Conservation (phyloP, 805 yeast genomes). For the Maudiozyma pseudohumilis region DNA sequence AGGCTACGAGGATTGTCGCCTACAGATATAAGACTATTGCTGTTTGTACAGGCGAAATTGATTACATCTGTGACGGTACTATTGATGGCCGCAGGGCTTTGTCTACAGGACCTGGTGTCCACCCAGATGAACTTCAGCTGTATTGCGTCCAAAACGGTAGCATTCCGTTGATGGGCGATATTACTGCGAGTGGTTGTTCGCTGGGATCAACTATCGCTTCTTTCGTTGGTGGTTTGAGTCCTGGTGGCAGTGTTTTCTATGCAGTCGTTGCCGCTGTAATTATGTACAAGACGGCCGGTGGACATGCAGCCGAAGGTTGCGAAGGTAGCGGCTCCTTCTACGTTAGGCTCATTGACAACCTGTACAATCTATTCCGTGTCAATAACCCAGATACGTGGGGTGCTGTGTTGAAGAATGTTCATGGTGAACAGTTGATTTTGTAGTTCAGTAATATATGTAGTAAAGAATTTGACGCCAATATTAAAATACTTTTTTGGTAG, state of each 20-base stretch:
- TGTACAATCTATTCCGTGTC: slow-evolving; percentile 18
- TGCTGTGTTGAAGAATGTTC: slow-evolving; percentile 10
- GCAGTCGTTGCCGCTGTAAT: slow-evolving; percentile 48
- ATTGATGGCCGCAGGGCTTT: no score
- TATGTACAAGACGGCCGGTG: slow-evolving; percentile 55
- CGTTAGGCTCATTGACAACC: slow-evolving; percentile 23
- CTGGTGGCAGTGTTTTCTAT: slow-evolving; percentile 27
- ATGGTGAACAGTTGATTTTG: background rate
- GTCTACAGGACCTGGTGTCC: no score
- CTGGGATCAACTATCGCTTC: slow-evolving; percentile 65
- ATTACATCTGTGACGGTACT: slow-evolving; percentile 41
- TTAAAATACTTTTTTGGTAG: no score
- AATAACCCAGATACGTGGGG: slow-evolving; percentile 23
- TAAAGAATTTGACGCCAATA: background rate
- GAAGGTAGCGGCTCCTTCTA: slow-evolving; percentile 31
- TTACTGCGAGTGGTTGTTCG: slow-evolving; percentile 81
- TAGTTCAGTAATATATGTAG: background rate
- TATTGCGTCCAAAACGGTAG: slow-evolving; percentile 43
- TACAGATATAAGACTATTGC: slow-evolving; percentile 45
- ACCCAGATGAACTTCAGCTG: no score
- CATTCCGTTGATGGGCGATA: slow-evolving; percentile 46
- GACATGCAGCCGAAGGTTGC: slow-evolving; percentile 34
- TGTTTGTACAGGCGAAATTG: slow-evolving; percentile 59
- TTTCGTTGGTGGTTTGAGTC: slow-evolving; percentile 38
- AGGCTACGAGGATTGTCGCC: slow-evolving; percentile 43